Evolutionary conservation across 495 filamentous ascomycete species (phyloP), one percentile per base, ranked within the genome.

Genomic region (Pyrenula aspistea): DNA sequence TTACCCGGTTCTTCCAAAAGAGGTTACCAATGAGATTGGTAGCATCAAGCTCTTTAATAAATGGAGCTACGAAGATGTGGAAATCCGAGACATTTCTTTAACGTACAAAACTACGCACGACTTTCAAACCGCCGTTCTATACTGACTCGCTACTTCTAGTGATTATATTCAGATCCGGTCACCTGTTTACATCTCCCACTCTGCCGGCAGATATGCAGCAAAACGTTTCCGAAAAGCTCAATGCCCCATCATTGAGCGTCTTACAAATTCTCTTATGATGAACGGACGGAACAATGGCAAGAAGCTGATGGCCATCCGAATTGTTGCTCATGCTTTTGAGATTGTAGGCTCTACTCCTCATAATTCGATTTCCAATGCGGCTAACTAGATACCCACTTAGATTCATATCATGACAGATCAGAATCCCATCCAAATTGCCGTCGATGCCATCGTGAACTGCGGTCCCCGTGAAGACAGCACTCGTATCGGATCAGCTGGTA

Each of bases 261-360:
- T 99, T 59, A 97, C 94, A 79, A 99, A 99, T 84, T 97, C 93
- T 23, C 84, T 99, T 65, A 99, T 99, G 93, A 97, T 97, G 94
- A 95, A 99, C 83, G 93, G 93, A 72, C 94, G 93, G 77, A 99
- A 99, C 86, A 97, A 95, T 88, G 93, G 93, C 77, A 99, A 99
- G 87, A 99, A 99, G 89, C 86, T 97, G 62, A 95, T 94, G 89
- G 94, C 93, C 71, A 91, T 96, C 73, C 91, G 93, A 74, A 99
- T 99, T 62, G 92, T 99, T 68, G 91, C 92, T 60, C 93, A 99
- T 79, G 76, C 92, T 65, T 99, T 99, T 76, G 94, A 96, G 80
- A 97, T 99, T 72, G 91, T 96, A 83, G 76, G 91, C 82, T n/a
- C 52, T 25, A 57, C 56, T 24, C 51, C 58, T 49, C 54, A 58